These are phyloP conservation scores for Daldinia eschscholtzii DNA, from an alignment of 2,329 filamentous ascomycete genomes.

Conservation along the genomic window DNA sequence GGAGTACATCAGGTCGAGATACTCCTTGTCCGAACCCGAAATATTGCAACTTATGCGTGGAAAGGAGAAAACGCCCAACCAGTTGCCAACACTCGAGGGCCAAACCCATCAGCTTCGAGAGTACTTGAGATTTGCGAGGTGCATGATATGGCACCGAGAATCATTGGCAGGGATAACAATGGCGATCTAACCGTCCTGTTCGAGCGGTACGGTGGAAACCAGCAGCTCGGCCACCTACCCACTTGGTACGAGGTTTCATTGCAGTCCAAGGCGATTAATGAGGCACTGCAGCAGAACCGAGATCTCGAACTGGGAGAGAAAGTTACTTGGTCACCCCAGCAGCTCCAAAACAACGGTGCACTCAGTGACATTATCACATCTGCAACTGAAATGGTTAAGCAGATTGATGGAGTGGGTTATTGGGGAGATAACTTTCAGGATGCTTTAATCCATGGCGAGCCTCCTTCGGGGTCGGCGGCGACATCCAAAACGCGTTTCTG, in stretches of 20 bases:
- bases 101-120: conserved; percentile 11
- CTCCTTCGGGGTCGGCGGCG: conserved; percentile 1
- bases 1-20: conserved; percentile 42
- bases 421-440: conserved; percentile 49
- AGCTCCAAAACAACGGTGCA: conserved; percentile 41
- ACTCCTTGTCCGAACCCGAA: conserved; percentile 43
- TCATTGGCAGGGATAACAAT: neutral
- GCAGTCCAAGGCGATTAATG: conserved; percentile 41
- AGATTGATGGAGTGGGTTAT: conserved; percentile 50
- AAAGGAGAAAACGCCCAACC: neutral
- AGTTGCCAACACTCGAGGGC: too few relatives aligned
- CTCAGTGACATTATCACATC: conserved; percentile 46
- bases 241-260: conserved; percentile 49
- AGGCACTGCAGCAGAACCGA: conserved; percentile 47
- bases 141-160: conserved; percentile 44
- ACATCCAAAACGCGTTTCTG: neutral
- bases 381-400: conserved; percentile 45
- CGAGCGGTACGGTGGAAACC: conserved; percentile 12
- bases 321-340: conserved; percentile 44
- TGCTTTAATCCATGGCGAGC: conserved; percentile 16
- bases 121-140: conserved; percentile 49
- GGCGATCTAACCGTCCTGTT: conserved; percentile 27
- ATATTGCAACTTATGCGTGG: conserved; percentile 43
- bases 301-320: conserved; percentile 47
- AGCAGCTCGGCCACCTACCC: conserved; percentile 26